A percentile compares a stretch with the other conserved stretches of the same genome.
Evolutionary conservation across 176 grass and related monocot species (phyloP).

Genomic region (Rhynchospora breviuscula): DNA sequence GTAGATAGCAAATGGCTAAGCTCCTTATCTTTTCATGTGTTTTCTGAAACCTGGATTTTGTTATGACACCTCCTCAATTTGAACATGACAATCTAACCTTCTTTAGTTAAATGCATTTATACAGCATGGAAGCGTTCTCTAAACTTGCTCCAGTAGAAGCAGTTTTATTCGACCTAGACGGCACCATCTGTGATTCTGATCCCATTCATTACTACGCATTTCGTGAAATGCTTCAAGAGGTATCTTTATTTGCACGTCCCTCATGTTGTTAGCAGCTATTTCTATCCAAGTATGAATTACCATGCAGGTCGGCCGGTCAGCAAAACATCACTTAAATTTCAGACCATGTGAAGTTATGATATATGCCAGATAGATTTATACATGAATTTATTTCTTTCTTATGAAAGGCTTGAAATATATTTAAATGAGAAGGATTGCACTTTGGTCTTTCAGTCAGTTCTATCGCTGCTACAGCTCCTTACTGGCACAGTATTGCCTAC

Average conservation of each 20-base stretch:
- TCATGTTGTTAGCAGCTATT: neutral
- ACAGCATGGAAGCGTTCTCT: constrained; percentile 20
- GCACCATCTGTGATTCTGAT: constrained; percentile 77
- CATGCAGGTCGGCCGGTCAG: no score
- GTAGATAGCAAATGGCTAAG: neutral
- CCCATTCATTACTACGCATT: constrained; percentile 73
- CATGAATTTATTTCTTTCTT: neutral
- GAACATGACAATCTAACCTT: neutral
- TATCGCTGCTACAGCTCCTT: neutral
- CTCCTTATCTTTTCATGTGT: neutral
- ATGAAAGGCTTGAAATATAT: neutral
- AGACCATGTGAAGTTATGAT: no score
- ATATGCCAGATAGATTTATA: neutral
- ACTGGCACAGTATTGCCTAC: neutral
- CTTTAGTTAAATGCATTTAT: constrained; percentile 12
- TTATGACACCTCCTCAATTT: no score
- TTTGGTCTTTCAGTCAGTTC: neutral
- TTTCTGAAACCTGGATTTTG: no score
- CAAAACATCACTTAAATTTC: no score
- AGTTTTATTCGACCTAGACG: constrained; percentile 75
- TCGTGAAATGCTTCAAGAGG: constrained; percentile 58
- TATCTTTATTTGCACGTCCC: neutral
- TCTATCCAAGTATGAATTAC: no score
- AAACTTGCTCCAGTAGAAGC: constrained; percentile 65
- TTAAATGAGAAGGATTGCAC: neutral